Conservation (phyloP, 2,329 filamentous ascomycete species). For the Cytospora leucostoma region DNA sequence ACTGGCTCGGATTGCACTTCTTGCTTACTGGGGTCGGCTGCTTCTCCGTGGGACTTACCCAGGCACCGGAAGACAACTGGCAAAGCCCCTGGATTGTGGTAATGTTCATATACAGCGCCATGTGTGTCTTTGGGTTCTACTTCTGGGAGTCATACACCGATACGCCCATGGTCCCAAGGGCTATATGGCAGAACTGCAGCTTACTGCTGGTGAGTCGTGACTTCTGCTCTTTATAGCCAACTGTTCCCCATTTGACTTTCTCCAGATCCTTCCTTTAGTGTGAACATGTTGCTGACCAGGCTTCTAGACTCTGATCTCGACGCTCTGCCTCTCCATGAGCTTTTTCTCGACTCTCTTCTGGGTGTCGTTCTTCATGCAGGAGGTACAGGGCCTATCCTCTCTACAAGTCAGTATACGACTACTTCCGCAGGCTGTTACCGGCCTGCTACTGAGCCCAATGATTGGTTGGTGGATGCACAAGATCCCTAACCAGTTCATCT, state of each 20-base stretch:
- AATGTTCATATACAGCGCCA: conserved; percentile 35
- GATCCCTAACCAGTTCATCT: conserved; percentile 32
- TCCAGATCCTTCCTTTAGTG: too few species aligned
- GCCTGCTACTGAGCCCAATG: conserved; percentile 35
- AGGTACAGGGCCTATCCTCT: conserved; percentile 35
- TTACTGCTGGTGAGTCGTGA: conserved; percentile 3
- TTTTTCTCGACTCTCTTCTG: conserved; percentile 39
- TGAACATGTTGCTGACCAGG: not conserved
- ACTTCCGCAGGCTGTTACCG: conserved; percentile 39
- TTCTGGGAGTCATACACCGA: conserved; percentile 37
- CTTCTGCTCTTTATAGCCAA: not conserved
- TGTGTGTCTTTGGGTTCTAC: conserved; percentile 37
- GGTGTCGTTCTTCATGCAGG: conserved; percentile 40
- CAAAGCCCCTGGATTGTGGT: conserved; percentile 38
- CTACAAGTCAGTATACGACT: conserved; percentile 37
- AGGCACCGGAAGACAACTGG: conserved; percentile 38
- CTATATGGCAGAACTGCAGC: conserved; percentile 32
- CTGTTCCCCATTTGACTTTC: too few species aligned
- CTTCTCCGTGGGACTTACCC: conserved; percentile 37
- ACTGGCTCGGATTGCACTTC: conserved; percentile 37
- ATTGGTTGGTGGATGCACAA: conserved; percentile 10
- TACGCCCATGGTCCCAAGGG: conserved; percentile 38
- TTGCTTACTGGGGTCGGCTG: conserved; percentile 36
- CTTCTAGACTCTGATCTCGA: conserved; percentile 34
- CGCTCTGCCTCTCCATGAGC: conserved; percentile 36